A percentile compares a stretch with the other conserved stretches of the same genome.
Conservation (phyloP, 148 eudicot genomes). For the Rhododendron williamsianum region DNA sequence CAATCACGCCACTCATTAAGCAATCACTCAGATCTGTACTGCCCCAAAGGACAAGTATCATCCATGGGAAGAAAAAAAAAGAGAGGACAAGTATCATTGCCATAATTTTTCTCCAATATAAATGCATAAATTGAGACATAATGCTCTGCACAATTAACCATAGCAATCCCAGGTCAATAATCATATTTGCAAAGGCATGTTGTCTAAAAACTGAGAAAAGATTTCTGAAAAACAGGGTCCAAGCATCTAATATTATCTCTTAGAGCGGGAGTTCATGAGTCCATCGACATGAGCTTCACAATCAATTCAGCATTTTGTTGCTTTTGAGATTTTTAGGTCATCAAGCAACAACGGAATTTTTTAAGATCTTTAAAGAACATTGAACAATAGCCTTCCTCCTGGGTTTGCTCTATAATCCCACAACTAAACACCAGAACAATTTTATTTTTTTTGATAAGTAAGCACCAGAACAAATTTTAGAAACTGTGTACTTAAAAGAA, state of each 20-base stretch:
- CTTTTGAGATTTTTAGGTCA: not conserved
- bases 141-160: not conserved
- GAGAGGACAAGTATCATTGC: not conserved
- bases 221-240: not conserved
- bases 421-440: not conserved
- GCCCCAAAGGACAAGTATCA: not conserved
- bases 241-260: not conserved
- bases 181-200: not conserved
- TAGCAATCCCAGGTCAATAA: not conserved
- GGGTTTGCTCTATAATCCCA: not conserved
- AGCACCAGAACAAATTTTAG: not conserved
- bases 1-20: not conserved
- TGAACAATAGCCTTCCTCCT: not conserved
- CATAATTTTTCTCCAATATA: not conserved
- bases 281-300: not conserved
- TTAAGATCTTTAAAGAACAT: not conserved
- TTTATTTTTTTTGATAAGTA: no score
- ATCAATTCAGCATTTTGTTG: not conserved
- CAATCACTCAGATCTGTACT: not conserved
- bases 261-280: not conserved
- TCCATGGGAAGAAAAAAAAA: no score
- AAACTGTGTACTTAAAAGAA: not conserved
- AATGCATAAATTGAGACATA: not conserved
- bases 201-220: not conserved
- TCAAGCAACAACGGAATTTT: not conserved